These are phyloP conservation scores for Papiliotrema fonsecae DNA, from an alignment of 1,284 basidiomycete species.

Conservation along the genomic window DNA sequence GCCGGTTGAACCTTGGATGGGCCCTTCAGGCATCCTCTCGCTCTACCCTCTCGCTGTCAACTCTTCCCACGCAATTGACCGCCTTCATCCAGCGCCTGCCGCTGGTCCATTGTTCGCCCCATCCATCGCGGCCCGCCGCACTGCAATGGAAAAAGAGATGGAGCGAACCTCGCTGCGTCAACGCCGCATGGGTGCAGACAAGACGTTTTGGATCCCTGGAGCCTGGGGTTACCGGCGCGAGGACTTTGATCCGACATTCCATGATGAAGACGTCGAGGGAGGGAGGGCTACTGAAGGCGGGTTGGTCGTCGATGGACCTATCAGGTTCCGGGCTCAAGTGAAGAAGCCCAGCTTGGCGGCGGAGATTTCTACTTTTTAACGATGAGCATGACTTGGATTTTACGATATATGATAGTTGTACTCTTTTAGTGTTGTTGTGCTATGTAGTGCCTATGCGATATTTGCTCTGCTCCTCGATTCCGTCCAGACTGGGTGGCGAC, in stretches of 20 bases:
- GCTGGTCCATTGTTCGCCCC: conserved; percentile 38
- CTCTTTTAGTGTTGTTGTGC: no score
- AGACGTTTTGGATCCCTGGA: conserved; percentile 21
- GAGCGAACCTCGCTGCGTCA: conserved; percentile 26
- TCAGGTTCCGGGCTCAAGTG: conserved; percentile 14
- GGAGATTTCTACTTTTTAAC: no score
- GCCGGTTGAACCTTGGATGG: conserved; percentile 44
- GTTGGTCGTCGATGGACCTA: conserved; percentile 23
- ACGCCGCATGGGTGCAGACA: conserved; percentile 20
- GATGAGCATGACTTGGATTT: no score
- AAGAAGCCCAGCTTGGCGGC: no score
- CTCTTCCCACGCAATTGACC: conserved; percentile 22
- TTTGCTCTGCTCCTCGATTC: no score
- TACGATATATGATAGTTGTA: no score
- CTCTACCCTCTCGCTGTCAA: conserved; percentile 43
- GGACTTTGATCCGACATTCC: conserved; percentile 18
- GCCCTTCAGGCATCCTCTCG: conserved; percentile 36
- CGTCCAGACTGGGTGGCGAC: no score
- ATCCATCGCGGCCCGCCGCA: conserved; percentile 20
- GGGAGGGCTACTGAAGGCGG: conserved; percentile 10
- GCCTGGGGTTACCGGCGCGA: conserved; percentile 23
- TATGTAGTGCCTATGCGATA: no score
- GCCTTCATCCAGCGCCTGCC: conserved; percentile 14
- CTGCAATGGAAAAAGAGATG: conserved; percentile 25
- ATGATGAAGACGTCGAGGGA: conserved; percentile 10